Base-by-base conservation (phyloP, 2,329 filamentous ascomycete species). In the Coniella lustricola region DNA sequence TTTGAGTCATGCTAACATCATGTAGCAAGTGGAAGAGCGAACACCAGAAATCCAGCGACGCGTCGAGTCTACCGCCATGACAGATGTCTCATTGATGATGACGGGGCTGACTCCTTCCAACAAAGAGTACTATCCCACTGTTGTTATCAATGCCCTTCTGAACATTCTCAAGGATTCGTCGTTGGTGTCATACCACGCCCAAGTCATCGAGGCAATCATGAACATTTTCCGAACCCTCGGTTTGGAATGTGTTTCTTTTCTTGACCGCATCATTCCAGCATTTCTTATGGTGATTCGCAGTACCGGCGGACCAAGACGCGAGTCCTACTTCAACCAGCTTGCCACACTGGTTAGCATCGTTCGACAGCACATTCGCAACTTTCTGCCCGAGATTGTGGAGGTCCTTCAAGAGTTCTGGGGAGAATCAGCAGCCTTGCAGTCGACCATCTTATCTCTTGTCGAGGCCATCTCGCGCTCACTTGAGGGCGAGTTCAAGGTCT, bases 11-110 rank as follows among this genome's bases (percentile, higher is more conserved):
- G 34, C 34, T 36, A 8, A 36, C 34, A 36, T 4, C 16, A n/a
- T 9, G 17, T 16, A 36, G 69, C 87, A 95, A 71, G 90, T 95
- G 45, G 87, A 94, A 63, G 91, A 97, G 65, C 82, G 84, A 54
- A 86, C 84, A 2, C 89, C 90, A 0, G 91, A 96, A 61, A 79
- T 85, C 55, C 87, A 93, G 60, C 78, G 76, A 22, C 77, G 75
- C 17, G 73, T 74, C 34, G 81, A 84, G 56, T 74, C 75, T 1
- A 79, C 77, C 35, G 79, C 82, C 49, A 71, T 95, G 59, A 95
- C 91, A 0, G 93, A 98, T 65, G 94, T 98, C 39, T 93, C 90
- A 3, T 76, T 98, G 25, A 97, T 98, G 75, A 98, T 98, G 91
- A 90, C 88, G 36, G 93, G 94, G 13, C 75, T 96, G 35, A 97